Percentiles rank a stretch among this genome's conserved stretches.
phyloP scores from a whole-genome alignment of 306 rosid species.

The Bauhinia variegata region DNA sequence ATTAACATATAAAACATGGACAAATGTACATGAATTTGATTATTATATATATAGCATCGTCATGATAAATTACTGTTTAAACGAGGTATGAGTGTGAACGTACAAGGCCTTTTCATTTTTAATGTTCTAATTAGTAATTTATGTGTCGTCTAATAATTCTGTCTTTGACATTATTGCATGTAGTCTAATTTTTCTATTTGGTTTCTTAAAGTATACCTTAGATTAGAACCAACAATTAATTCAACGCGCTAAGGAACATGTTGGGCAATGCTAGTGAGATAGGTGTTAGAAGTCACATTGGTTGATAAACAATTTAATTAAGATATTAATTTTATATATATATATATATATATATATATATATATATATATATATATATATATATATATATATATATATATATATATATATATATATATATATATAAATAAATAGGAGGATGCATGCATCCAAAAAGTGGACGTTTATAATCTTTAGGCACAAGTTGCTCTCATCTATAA shows the following conservation, averaged over 20 bases:
- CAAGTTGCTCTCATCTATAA: too few species aligned
- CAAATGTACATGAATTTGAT: background rate
- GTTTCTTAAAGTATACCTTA: background rate
- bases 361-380: too few species aligned
- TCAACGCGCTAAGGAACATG: conserved; percentile 24
- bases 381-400: too few species aligned
- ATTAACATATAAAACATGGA: background rate
- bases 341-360: too few species aligned
- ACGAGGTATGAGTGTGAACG: conserved; percentile 23
- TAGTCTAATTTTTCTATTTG: conserved; percentile 14
- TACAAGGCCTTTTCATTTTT: background rate
- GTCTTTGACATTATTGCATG: conserved; percentile 39
- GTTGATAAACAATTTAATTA: conserved; percentile 30
- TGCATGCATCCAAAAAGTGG: too few species aligned
- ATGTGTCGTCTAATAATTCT: conserved; percentile 30
- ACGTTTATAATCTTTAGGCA: too few species aligned
- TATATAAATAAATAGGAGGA: too few species aligned
- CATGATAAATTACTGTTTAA: too few species aligned
- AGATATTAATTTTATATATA: background rate
- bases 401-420: too few species aligned
- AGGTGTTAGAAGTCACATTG: background rate
- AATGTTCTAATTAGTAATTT: conserved; percentile 3
- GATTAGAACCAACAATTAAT: background rate
- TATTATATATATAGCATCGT: background rate
- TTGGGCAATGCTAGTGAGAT: background rate